These are phyloP conservation scores for Leccinum boreale DNA, from an alignment of 768 basidiomycete genomes.

Conservation along the genomic window DNA sequence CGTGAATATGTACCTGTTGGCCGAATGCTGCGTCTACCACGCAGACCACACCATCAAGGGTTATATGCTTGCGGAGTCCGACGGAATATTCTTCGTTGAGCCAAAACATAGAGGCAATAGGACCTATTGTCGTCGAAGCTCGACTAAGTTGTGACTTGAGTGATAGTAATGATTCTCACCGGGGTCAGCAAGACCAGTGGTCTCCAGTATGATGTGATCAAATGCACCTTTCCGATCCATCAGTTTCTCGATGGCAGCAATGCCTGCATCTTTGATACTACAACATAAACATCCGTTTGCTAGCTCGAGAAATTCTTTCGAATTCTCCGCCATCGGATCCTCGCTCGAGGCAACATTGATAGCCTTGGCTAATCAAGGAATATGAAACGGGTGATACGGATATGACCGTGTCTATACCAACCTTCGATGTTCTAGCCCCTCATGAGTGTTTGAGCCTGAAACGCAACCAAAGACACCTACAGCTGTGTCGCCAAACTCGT, in stretches of 20 bases:
- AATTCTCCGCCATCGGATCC: constrained; percentile 58
- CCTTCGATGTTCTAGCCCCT: constrained; percentile 82
- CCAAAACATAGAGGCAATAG: constrained; percentile 86
- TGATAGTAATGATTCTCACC: constrained; percentile 41
- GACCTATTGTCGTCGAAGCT: constrained; percentile 43
- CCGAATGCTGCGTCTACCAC: constrained; percentile 91
- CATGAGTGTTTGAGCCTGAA: constrained; percentile 18
- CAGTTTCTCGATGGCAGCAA: constrained; percentile 90
- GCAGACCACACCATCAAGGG: constrained; percentile 86
- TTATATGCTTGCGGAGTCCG: constrained; percentile 67
- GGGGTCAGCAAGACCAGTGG: constrained; percentile 95
- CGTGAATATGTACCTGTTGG: constrained; percentile 38
- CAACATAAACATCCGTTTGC: constrained; percentile 99
- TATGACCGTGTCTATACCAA: constrained; percentile 29
- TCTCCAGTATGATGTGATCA: constrained; percentile 94
- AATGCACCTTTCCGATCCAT: constrained; percentile 85
- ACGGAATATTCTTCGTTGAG: constrained; percentile 76
- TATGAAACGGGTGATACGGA: background rate
- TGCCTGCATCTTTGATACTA: constrained; percentile 91
- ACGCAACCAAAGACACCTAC: constrained; percentile 40
- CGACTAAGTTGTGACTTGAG: background rate
- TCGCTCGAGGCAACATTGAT: constrained; percentile 75
- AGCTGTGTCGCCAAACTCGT: constrained; percentile 95
- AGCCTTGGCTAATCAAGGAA: constrained; percentile 59
- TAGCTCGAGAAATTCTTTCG: constrained; percentile 87